These are phyloP conservation scores for Lentinus tigrinus DNA, from an alignment of 768 basidiomycete species.

Conservation along the genomic window DNA sequence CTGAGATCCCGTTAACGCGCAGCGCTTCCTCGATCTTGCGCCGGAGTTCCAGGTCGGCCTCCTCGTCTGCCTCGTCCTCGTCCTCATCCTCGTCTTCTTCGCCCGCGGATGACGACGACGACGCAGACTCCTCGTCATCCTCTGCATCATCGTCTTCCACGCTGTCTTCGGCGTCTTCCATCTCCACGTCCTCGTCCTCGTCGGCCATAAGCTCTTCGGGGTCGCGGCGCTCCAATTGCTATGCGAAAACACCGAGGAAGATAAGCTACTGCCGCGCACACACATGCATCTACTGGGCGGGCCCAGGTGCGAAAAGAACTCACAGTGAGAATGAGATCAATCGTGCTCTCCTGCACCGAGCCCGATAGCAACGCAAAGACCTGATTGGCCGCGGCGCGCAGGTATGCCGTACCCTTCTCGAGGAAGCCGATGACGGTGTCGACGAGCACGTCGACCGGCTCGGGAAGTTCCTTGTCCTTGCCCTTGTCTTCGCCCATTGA, in stretches of 20 bases:
- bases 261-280: conserved; percentile 8
- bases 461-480: conserved; percentile 39
- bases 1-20: conserved; percentile 56
- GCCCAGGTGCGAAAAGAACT: conserved; percentile 30
- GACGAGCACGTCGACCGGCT: conserved; percentile 80
- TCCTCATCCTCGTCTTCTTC: conserved; percentile 36
- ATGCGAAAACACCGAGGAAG: conserved; percentile 3
- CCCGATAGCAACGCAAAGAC: conserved; percentile 74
- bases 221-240: conserved; percentile 84
- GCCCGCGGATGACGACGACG: conserved; percentile 38
- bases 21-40: conserved; percentile 65
- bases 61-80: conserved; percentile 45
- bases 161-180: conserved; percentile 28
- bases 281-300: neutral
- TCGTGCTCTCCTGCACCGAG: conserved; percentile 62
- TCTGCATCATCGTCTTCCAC: conserved; percentile 29
- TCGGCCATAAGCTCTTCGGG: conserved; percentile 50
- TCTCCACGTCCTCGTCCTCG: conserved; percentile 31
- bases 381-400: conserved; percentile 77
- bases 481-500: conserved; percentile 30
- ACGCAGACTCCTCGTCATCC: conserved; percentile 25
- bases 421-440: conserved; percentile 90
- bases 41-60: conserved; percentile 61
- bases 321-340: conserved; percentile 82
- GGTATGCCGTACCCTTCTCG: conserved; percentile 78